phyloP scores from a whole-genome alignment of 2,329 filamentous ascomycete genomes.

The Graphilbum fragrans region DNA sequence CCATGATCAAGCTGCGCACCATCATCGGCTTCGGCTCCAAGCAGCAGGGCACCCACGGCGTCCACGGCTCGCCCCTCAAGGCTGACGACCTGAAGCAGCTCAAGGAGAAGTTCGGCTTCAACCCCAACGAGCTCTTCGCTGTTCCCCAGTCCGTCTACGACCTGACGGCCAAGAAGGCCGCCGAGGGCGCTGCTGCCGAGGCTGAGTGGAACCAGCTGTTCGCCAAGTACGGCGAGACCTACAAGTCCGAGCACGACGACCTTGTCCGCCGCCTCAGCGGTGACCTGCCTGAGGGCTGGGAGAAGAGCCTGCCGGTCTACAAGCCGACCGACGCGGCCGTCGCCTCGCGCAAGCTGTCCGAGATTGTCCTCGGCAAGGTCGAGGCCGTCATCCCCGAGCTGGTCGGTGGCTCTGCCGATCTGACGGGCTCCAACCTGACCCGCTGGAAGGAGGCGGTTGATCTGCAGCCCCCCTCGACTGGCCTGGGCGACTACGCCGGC shows the following conservation, averaged over 20 bases:
- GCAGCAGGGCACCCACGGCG: slow-evolving; percentile 84
- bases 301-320: slow-evolving; percentile 86
- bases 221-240: slow-evolving; percentile 69
- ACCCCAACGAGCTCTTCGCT: slow-evolving; percentile 84
- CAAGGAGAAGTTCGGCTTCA: slow-evolving; percentile 92
- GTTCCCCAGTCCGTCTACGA: slow-evolving; percentile 95
- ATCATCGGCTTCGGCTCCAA: slow-evolving; percentile 95
- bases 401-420: slow-evolving; percentile 88
- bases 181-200: slow-evolving; percentile 80
- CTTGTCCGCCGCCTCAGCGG: slow-evolving; percentile 68
- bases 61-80: slow-evolving; percentile 95
- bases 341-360: slow-evolving; percentile 91
- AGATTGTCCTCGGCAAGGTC: slow-evolving; percentile 83
- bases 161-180: slow-evolving; percentile 69
- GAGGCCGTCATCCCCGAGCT: slow-evolving; percentile 77
- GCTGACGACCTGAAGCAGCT: slow-evolving; percentile 85
- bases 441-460: slow-evolving; percentile 94
- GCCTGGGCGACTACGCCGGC: slow-evolving; percentile 74
- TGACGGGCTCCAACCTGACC: slow-evolving; percentile 98
- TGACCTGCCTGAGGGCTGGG: slow-evolving; percentile 90
- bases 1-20: slow-evolving; percentile 91
- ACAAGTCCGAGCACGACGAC: slow-evolving; percentile 70
- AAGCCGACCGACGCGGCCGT: slow-evolving; percentile 73
- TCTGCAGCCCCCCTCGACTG: slow-evolving; percentile 83
- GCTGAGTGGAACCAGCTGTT: slow-evolving; percentile 92